Percentiles rank a stretch among this genome's conserved stretches.
These are phyloP conservation scores for Pyrrhoderma lamaoense DNA, from an alignment of 1,284 basidiomycete genomes.

Conservation along the genomic window DNA sequence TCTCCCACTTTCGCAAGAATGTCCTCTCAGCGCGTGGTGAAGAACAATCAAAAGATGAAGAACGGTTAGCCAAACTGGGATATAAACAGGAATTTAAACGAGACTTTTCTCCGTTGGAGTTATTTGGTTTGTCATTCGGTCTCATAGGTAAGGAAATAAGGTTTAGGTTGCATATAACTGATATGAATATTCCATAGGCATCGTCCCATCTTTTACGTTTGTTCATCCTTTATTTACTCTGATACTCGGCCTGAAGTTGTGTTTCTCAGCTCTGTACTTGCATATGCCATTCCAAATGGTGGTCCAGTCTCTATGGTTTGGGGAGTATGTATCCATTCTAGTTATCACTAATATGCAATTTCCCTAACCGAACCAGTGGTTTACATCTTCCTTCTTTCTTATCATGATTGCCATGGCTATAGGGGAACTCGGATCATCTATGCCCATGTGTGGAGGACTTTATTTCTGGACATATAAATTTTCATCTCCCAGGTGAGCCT, in stretches of 20 bases:
- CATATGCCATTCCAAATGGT: constrained; percentile 38
- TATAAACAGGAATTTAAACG: constrained; percentile 35
- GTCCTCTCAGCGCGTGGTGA: too few relatives aligned
- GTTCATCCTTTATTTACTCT: background rate
- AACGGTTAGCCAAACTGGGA: constrained; percentile 29
- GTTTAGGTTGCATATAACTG: background rate
- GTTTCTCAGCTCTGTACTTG: constrained; percentile 30
- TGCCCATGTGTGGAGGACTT: constrained; percentile 28
- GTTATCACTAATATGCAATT: background rate
- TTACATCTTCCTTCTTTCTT: constrained; percentile 17
- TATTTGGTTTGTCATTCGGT: constrained; percentile 32
- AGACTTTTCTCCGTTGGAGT: constrained; percentile 19
- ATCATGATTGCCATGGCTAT: constrained; percentile 30
- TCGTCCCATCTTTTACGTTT: constrained; percentile 1
- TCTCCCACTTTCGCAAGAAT: too few relatives aligned
- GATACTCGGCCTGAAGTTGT: too few relatives aligned
- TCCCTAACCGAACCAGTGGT: too few relatives aligned
- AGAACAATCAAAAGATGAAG: constrained; percentile 19
- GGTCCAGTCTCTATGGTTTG: constrained; percentile 42
- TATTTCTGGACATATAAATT: constrained; percentile 29
- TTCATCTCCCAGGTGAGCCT: constrained; percentile 22
- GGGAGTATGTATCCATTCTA: constrained; percentile 25
- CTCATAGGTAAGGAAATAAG: constrained; percentile 28
- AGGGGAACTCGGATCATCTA: constrained; percentile 26
- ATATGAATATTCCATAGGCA: background rate